A percentile compares a stretch with the other conserved stretches of the same genome.
These are phyloP conservation scores for Chaetomium fimeti DNA, from an alignment of 495 filamentous ascomycete species.

Conservation along the genomic window DNA sequence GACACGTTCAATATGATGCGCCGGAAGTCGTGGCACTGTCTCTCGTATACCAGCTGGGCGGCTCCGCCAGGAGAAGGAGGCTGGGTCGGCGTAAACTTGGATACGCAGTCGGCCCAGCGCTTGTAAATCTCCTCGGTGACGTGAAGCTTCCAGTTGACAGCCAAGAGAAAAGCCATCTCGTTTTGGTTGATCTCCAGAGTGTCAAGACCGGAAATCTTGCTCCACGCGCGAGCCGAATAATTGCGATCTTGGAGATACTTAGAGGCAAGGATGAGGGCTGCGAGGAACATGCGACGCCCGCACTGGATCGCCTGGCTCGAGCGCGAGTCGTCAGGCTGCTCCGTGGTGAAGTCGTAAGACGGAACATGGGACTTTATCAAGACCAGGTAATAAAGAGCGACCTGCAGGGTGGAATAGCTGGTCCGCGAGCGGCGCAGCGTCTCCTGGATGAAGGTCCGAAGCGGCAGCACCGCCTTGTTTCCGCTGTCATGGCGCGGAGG, in stretches of 20 bases:
- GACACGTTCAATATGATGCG: conserved; percentile 73
- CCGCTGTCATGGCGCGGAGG: conserved; percentile 56
- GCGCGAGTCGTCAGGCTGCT: conserved; percentile 74
- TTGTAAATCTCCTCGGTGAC: conserved; percentile 85
- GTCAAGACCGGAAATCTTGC: conserved; percentile 92
- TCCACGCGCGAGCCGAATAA: conserved; percentile 96
- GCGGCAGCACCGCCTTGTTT: conserved; percentile 72
- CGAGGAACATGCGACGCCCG: conserved; percentile 95
- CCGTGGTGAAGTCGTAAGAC: conserved; percentile 74
- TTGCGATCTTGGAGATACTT: conserved; percentile 98
- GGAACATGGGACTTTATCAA: conserved; percentile 91
- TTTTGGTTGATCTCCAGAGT: conserved; percentile 93
- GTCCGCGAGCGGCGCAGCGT: conserved; percentile 91
- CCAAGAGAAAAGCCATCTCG: conserved; percentile 86
- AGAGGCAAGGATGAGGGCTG: conserved; percentile 86
- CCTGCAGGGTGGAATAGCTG: conserved; percentile 95
- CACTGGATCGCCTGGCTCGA: conserved; percentile 83
- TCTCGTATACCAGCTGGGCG: conserved; percentile 41
- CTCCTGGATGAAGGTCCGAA: conserved; percentile 96
- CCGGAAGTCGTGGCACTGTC: conserved; percentile 64
- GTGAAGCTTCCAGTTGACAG: conserved; percentile 92
- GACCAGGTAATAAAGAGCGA: conserved; percentile 93
- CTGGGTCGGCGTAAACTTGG: conserved; percentile 74
- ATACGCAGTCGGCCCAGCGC: conserved; percentile 86
- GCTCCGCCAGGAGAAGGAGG: conserved; percentile 57